Conservation (phyloP, 2,329 filamentous ascomycete genomes). For the Daldinia sp. region DNA sequence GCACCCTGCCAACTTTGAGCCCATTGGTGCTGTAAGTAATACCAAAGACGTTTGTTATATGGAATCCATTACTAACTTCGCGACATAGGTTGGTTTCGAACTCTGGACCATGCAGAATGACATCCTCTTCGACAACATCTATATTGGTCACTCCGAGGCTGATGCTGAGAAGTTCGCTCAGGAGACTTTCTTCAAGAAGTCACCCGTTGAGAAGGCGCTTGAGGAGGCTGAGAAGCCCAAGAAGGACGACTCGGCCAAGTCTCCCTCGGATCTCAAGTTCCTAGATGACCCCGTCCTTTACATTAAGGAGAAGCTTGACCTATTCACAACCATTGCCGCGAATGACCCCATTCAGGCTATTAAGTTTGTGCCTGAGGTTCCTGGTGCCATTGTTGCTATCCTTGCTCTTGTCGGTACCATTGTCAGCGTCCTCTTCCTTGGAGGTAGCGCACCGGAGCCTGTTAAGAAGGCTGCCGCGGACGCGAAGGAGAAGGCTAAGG, state of each 20-base stretch:
- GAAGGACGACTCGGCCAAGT: slow-evolving; percentile 72
- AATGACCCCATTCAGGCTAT: slow-evolving; percentile 85
- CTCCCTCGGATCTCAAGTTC: slow-evolving; percentile 85
- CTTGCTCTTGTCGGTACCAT: slow-evolving; percentile 77
- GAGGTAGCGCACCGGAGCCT: slow-evolving; percentile 74
- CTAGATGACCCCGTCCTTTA: slow-evolving; percentile 88
- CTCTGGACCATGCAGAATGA: slow-evolving; percentile 99
- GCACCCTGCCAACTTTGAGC: slow-evolving; percentile 95
- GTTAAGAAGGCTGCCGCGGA: slow-evolving; percentile 77
- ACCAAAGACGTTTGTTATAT: slow-evolving; percentile 10
- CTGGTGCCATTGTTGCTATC: slow-evolving; percentile 80
- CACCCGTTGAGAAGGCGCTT: slow-evolving; percentile 81
- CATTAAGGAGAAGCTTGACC: slow-evolving; percentile 90
- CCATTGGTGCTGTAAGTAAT: slow-evolving; percentile 90
- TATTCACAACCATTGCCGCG: slow-evolving; percentile 87
- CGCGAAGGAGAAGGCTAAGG: slow-evolving; percentile 77
- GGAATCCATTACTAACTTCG: slow-evolving; percentile 22
- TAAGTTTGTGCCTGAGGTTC: slow-evolving; percentile 92
- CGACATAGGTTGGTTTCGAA: slow-evolving; percentile 88
- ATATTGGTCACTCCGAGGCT: slow-evolving; percentile 96
- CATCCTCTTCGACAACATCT: slow-evolving; percentile 99
- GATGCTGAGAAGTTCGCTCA: slow-evolving; percentile 90
- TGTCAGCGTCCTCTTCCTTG: slow-evolving; percentile 73
- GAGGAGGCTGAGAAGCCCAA: slow-evolving; percentile 86
- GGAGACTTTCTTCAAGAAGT: slow-evolving; percentile 93